These are phyloP conservation scores for Botrytis fragariae DNA, from an alignment of 2,329 filamentous ascomycete species.

Conservation along the genomic window DNA sequence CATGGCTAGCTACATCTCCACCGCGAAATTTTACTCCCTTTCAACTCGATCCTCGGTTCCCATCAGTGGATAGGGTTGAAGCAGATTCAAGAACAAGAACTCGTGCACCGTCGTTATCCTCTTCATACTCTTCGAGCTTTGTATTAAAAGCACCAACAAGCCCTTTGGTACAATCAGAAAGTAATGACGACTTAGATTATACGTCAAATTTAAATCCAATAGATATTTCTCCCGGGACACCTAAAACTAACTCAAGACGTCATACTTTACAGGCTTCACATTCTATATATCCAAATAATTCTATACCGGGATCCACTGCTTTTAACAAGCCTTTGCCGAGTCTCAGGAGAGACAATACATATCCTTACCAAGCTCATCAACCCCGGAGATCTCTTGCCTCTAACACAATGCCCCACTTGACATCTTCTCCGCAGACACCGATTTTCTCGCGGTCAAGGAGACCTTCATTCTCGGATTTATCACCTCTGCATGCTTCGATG, in stretches of 20 bases:
- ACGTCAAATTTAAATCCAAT: constrained; percentile 52
- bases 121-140: constrained; percentile 75
- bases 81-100: constrained; percentile 24
- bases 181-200: constrained; percentile 73
- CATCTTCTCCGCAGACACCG: constrained; percentile 50
- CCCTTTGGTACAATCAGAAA: constrained; percentile 84
- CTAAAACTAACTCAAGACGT: constrained; percentile 51
- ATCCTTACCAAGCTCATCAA: constrained; percentile 75
- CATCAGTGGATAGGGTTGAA: constrained; percentile 27
- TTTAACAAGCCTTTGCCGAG: constrained; percentile 46
- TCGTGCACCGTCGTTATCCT: constrained; percentile 59
- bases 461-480: constrained; percentile 72
- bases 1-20: constrained; percentile 57
- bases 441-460: constrained; percentile 55
- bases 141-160: constrained; percentile 86
- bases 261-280: constrained; percentile 70
- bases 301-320: constrained; percentile 41
- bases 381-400: constrained; percentile 72
- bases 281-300: constrained; percentile 45
- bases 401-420: constrained; percentile 45
- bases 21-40: constrained; percentile 52
- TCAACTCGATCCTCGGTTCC: constrained; percentile 41
- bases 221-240: constrained; percentile 44
- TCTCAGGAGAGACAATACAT: constrained; percentile 59
- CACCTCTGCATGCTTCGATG: constrained; percentile 85